These are phyloP conservation scores for Coemansia sp. DNA, from an alignment of 192 early-diverging fungal species.

Conservation along the genomic window DNA sequence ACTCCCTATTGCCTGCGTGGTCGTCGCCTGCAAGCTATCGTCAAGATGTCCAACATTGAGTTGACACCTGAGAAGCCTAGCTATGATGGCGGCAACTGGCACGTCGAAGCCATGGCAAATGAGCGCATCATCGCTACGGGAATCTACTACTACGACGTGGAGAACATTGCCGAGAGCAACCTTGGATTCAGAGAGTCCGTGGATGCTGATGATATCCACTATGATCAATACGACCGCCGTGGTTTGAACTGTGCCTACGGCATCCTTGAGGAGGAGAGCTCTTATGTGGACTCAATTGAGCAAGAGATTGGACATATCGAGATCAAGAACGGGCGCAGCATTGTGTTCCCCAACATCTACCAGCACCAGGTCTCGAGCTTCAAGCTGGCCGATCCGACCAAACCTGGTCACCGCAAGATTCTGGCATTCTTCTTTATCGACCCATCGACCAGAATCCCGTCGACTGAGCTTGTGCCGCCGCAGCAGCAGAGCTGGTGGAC, in stretches of 20 bases:
- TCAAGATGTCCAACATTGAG: slow-evolving; percentile 71
- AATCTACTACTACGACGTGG: slow-evolving; percentile 71
- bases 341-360: slow-evolving; percentile 74
- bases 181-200: slow-evolving; percentile 60
- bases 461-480: slow-evolving; percentile 66
- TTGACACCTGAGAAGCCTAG: slow-evolving; percentile 66
- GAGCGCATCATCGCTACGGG: slow-evolving; percentile 65
- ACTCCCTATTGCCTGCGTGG: slow-evolving; percentile 38
- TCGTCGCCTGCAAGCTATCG: slow-evolving; percentile 62
- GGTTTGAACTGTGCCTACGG: slow-evolving; percentile 41
- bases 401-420: slow-evolving; percentile 69
- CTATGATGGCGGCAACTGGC: slow-evolving; percentile 65
- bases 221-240: neutral
- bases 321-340: slow-evolving; percentile 60
- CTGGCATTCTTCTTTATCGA: slow-evolving; percentile 74
- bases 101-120: slow-evolving; percentile 62
- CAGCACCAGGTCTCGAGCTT: slow-evolving; percentile 73
- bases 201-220: neutral
- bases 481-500: slow-evolving; percentile 64
- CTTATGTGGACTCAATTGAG: neutral
- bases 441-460: slow-evolving; percentile 59
- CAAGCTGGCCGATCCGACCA: slow-evolving; percentile 61
- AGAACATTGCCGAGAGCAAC: slow-evolving; percentile 67
- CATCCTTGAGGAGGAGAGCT: slow-evolving; percentile 21
- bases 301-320: slow-evolving; percentile 58